A percentile compares a stretch with the other conserved stretches of the same genome.
phyloP scores from a whole-genome alignment of 148 eudicot species.

The Vaccinium darrowii region DNA sequence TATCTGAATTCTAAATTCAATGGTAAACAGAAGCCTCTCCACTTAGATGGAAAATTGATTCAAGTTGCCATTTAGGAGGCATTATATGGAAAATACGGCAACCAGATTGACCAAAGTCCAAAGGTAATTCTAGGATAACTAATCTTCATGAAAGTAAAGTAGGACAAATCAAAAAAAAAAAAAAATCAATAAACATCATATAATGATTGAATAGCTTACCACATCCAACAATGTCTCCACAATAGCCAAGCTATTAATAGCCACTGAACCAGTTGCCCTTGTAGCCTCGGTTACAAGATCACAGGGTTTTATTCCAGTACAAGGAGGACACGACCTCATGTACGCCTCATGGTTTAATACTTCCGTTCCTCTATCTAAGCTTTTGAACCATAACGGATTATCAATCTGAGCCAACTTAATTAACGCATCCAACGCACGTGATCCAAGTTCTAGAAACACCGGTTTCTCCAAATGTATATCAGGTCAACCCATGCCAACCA shows the following conservation, averaged over 20 bases:
- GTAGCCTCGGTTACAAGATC: constrained; percentile 65
- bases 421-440: constrained; percentile 70
- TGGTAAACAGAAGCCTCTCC: constrained; percentile 19
- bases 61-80: neutral
- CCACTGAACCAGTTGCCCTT: constrained; percentile 48
- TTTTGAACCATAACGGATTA: constrained; percentile 59
- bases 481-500: constrained; percentile 7
- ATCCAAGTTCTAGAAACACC: constrained; percentile 53
- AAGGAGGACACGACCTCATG: constrained; percentile 44
- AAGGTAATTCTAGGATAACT: neutral
- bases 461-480: constrained; percentile 41
- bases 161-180: neutral
- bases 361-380: constrained; percentile 51
- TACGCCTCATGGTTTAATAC: constrained; percentile 59
- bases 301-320: constrained; percentile 34
- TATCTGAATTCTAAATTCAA: neutral
- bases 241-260: constrained; percentile 46
- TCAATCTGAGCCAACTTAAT: constrained; percentile 54
- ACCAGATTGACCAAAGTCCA: neutral
- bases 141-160: neutral
- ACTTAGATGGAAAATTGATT: constrained; percentile 32
- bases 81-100: constrained; percentile 34
- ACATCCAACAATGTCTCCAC: constrained; percentile 59
- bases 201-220: constrained; percentile 35
- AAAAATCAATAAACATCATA: neutral